Conservation (phyloP, 2,329 filamentous ascomycete genomes). For the Colletotrichum sp. region DNA sequence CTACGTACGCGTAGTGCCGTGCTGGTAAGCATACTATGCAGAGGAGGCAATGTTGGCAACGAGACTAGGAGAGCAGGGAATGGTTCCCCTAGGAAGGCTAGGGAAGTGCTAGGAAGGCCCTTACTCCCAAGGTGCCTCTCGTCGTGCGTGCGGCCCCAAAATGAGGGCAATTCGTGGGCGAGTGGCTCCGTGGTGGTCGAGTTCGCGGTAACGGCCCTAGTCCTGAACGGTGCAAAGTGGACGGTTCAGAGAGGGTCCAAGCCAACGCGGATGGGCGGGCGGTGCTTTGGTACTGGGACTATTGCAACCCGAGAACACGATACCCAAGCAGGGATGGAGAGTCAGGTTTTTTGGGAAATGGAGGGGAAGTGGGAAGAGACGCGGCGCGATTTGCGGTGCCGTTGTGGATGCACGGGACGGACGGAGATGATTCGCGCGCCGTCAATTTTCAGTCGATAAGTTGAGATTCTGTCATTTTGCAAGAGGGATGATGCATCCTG, state of each 20-base stretch:
- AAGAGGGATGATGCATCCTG: slow-evolving; percentile 12
- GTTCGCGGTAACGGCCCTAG: neutral
- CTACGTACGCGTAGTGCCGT: neutral
- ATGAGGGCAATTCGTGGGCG: neutral
- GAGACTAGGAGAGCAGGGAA: neutral
- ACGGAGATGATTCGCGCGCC: slow-evolving; percentile 16
- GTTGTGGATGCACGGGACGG: slow-evolving; percentile 16
- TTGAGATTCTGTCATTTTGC: neutral
- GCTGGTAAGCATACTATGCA: neutral
- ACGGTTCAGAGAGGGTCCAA: neutral
- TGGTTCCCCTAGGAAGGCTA: neutral
- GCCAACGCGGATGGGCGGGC: neutral
- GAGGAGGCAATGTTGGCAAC: neutral
- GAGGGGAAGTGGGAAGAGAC: neutral
- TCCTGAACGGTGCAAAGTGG: neutral
- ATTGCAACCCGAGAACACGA: neutral
- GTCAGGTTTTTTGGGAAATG: neutral
- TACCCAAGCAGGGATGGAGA: slow-evolving; percentile 10
- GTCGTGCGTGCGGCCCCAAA: neutral
- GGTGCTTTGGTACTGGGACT: neutral
- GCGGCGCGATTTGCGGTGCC: slow-evolving; percentile 2
- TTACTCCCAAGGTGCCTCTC: neutral
- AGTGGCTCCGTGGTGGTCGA: neutral
- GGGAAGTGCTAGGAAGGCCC: neutral
- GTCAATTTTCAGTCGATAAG: neutral